phyloP scores from a whole-genome alignment of 2,329 filamentous ascomycete species.

The Emergomyces orientalis region DNA sequence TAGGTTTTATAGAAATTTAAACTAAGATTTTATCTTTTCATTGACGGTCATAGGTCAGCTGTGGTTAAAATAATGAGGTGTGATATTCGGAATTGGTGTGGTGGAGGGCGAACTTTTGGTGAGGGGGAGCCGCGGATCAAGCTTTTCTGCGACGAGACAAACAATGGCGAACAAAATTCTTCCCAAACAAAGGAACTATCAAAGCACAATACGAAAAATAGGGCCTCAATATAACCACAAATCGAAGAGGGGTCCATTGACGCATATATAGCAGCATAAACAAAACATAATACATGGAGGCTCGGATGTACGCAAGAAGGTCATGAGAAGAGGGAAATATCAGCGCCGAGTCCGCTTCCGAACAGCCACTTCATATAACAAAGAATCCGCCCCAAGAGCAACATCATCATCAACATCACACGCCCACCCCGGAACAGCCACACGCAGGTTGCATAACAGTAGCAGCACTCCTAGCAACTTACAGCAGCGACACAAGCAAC shows the following conservation, averaged over 20 bases:
- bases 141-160: background rate
- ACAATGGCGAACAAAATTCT: background rate
- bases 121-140: background rate
- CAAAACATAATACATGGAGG: slow-evolving; percentile 12
- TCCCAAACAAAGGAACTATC: background rate
- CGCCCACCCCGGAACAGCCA: background rate
- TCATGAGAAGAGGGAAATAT: slow-evolving; percentile 20
- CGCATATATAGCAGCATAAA: background rate
- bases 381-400: slow-evolving; percentile 14
- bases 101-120: background rate
- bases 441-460: background rate
- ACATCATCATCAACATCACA: background rate
- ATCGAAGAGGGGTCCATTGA: background rate
- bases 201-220: background rate
- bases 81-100: too few species aligned
- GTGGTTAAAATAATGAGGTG: background rate
- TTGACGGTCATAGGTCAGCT: background rate
- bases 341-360: slow-evolving; percentile 34
- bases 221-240: background rate
- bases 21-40: background rate
- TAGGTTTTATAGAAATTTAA: background rate
- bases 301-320: slow-evolving; percentile 5
- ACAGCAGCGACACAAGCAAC: slow-evolving; percentile 6
- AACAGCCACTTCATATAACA: slow-evolving; percentile 19
- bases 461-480: background rate